Conservation (phyloP, 176 grass and related monocot genomes). For the Triticum monococcum region DNA sequence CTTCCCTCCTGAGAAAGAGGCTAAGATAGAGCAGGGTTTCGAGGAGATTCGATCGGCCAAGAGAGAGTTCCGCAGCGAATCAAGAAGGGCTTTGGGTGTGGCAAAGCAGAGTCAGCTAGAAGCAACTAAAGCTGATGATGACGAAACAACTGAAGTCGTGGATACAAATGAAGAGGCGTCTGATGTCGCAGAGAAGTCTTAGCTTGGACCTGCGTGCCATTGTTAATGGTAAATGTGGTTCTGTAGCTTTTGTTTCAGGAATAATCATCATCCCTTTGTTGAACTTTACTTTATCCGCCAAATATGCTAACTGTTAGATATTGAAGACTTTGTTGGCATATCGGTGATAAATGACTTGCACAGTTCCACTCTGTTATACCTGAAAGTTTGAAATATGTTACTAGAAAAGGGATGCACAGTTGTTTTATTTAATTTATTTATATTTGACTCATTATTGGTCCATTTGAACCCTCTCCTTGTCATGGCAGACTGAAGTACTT, state of each 20-base stretch:
- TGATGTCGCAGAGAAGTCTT: conserved; percentile 25
- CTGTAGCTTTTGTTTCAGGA: conserved; percentile 7
- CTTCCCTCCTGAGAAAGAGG: conserved; percentile 80
- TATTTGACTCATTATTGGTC: not conserved
- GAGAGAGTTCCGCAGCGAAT: conserved; percentile 49
- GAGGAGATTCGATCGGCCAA: conserved; percentile 51
- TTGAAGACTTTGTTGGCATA: not conserved
- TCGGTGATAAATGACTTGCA: not conserved
- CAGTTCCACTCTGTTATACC: not conserved
- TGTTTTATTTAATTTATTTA: not conserved
- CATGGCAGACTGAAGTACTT: not conserved
- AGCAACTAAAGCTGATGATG: conserved; percentile 26
- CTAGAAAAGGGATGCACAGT: not conserved
- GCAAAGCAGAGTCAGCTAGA: conserved; percentile 52
- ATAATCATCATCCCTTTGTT: not conserved
- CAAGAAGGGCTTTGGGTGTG: conserved; percentile 48
- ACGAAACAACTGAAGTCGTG: conserved; percentile 12
- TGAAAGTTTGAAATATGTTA: not conserved
- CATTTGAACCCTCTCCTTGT: not conserved
- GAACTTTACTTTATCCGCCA: not conserved
- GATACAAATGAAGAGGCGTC: conserved; percentile 32
- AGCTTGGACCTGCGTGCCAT: conserved; percentile 5
- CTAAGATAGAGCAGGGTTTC: conserved; percentile 61
- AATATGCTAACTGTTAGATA: conserved; percentile 11
- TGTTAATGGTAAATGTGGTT: conserved; percentile 39